Evolutionary conservation across 768 basidiomycete genomes (phyloP).

Genomic region (Amylocystis lapponica): DNA sequence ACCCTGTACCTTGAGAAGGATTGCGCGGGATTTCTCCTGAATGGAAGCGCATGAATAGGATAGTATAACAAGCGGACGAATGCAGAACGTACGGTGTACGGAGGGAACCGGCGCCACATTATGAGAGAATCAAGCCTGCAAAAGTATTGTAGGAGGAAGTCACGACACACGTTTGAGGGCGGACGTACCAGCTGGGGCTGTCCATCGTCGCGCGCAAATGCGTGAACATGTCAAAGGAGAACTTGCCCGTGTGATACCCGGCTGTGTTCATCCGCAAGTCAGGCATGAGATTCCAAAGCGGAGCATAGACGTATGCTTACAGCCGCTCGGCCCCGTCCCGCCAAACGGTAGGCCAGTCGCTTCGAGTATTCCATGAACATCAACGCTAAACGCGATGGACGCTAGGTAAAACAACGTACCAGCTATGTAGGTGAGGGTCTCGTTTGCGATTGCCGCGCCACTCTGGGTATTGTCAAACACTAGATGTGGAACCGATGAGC

Average conservation of each 20-base stretch:
- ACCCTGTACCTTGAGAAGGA: no score
- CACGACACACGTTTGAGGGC: no score
- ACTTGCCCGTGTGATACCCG: conserved; percentile 70
- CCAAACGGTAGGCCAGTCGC: conserved; percentile 69
- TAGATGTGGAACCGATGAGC: not conserved
- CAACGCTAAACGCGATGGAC: not conserved
- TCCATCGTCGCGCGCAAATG: conserved; percentile 56
- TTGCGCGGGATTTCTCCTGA: no score
- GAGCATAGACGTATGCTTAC: conserved; percentile 39
- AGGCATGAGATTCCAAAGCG: not conserved
- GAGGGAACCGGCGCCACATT: conserved; percentile 31
- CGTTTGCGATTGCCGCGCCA: conserved; percentile 65
- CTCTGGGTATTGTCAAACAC: conserved; percentile 66
- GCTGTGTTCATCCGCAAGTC: conserved; percentile 30
- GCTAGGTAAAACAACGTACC: conserved; percentile 3
- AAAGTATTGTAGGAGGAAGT: not conserved
- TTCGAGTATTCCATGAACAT: conserved; percentile 15
- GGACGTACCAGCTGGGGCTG: conserved; percentile 34
- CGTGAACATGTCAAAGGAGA: conserved; percentile 71
- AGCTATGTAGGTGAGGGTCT: not conserved
- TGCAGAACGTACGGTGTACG: conserved; percentile 31
- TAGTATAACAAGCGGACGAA: no score
- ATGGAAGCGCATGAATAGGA: no score
- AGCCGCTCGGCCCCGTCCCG: conserved; percentile 66
- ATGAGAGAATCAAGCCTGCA: conserved; percentile 28